phyloP scores from a whole-genome alignment of 805 yeast species.

The Yamadazyma akitaensis region DNA sequence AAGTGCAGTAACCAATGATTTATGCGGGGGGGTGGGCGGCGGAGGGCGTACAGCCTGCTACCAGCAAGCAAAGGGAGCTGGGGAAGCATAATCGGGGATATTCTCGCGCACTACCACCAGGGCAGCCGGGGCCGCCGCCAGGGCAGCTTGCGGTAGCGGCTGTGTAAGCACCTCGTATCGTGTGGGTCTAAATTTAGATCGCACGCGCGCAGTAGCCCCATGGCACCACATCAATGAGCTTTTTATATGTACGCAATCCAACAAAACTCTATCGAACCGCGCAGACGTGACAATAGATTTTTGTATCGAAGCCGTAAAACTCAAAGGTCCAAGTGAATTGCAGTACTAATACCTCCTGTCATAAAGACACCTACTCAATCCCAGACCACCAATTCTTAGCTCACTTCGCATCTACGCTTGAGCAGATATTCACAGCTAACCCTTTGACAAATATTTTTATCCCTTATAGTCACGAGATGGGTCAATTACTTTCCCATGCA shows the following conservation, averaged over 20 bases:
- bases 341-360: not conserved
- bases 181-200: too few relatives aligned
- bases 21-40: not conserved
- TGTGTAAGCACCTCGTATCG: too few relatives aligned
- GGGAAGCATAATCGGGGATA: too few relatives aligned
- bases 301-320: too few relatives aligned
- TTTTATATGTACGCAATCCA: too few relatives aligned
- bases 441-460: not conserved
- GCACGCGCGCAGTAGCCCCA: too few relatives aligned
- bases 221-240: too few relatives aligned
- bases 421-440: not conserved
- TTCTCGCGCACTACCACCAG: too few relatives aligned
- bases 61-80: too few relatives aligned
- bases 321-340: not conserved
- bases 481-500: slow-evolving; percentile 72
- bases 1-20: not conserved
- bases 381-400: not conserved
- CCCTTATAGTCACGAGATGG: slow-evolving; percentile 44
- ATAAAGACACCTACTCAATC: not conserved
- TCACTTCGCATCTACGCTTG: not conserved
- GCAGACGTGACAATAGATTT: not conserved
- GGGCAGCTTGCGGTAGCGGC: too few relatives aligned
- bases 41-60: too few relatives aligned
- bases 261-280: not conserved
- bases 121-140: too few relatives aligned